A percentile compares a stretch with the other conserved stretches of the same genome.
Evolutionary conservation across 2,329 filamentous ascomycete species (phyloP).

Genomic region (Monilinia fructigena): DNA sequence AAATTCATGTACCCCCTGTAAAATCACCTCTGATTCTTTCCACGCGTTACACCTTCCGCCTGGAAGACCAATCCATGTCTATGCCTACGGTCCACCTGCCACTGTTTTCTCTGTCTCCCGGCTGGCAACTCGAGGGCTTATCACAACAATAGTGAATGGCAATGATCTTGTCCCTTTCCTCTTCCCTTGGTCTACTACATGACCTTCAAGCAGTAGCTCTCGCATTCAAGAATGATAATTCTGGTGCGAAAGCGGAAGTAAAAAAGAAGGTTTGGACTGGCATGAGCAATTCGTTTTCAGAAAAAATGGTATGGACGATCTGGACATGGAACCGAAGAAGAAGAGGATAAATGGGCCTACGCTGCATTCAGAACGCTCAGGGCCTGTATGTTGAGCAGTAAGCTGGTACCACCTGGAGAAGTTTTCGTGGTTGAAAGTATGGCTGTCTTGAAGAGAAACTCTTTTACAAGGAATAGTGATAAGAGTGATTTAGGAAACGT

Average conservation of each 20-base stretch:
- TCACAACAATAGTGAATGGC: conserved; percentile 72
- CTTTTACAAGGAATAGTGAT: conserved; percentile 48
- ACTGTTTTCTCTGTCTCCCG: conserved; percentile 68
- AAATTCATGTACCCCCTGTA: conserved; percentile 62
- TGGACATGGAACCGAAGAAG: conserved; percentile 46
- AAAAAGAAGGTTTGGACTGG: conserved; percentile 64
- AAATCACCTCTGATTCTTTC: conserved; percentile 28
- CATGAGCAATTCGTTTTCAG: conserved; percentile 59
- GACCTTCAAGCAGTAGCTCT: conserved; percentile 72
- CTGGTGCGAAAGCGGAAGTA: conserved; percentile 65
- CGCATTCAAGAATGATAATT: conserved; percentile 70
- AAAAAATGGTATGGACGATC: conserved; percentile 56
- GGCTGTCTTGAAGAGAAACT: conserved; percentile 64
- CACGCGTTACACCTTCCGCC: conserved; percentile 55
- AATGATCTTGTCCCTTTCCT: conserved; percentile 72
- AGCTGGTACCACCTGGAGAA: conserved; percentile 73
- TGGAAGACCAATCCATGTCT: conserved; percentile 72
- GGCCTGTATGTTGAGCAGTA: conserved; percentile 65
- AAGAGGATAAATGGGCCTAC: conserved; percentile 68
- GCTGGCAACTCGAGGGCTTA: conserved; percentile 67
- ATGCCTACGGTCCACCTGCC: conserved; percentile 73
- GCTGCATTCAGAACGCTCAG: conserved; percentile 65
- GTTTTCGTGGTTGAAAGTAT: conserved; percentile 71
- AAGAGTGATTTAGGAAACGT: neutral
- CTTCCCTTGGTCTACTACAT: conserved; percentile 71